These are phyloP conservation scores for Russula foetens DNA, from an alignment of 768 basidiomycete species.

Conservation along the genomic window DNA sequence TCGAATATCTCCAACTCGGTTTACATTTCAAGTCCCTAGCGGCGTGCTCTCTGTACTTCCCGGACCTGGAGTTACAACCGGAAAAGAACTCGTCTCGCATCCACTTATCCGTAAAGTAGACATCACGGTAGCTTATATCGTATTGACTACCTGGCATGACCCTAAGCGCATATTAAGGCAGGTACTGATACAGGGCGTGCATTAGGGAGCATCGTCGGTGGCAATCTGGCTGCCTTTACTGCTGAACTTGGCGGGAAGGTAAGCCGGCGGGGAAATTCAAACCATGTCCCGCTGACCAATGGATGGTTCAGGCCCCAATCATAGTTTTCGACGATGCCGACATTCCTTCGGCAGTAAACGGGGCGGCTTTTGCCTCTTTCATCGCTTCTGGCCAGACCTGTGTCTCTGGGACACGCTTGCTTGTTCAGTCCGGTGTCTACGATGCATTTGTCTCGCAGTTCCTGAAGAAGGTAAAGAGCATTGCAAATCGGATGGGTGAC, in stretches of 20 bases:
- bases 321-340: slow-evolving; percentile 76
- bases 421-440: slow-evolving; percentile 64
- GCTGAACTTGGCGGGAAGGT: slow-evolving; percentile 87
- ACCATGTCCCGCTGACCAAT: not conserved
- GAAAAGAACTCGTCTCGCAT: slow-evolving; percentile 56
- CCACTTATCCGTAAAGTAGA: slow-evolving; percentile 73
- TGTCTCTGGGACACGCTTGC: slow-evolving; percentile 81
- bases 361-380: slow-evolving; percentile 76
- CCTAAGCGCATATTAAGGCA: slow-evolving; percentile 37
- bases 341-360: slow-evolving; percentile 66
- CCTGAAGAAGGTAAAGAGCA: slow-evolving; percentile 52
- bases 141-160: not conserved
- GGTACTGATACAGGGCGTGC: slow-evolving; percentile 72
- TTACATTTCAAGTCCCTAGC: slow-evolving; percentile 48
- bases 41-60: slow-evolving; percentile 70
- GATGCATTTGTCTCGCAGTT: slow-evolving; percentile 57
- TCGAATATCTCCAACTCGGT: not conserved
- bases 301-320: slow-evolving; percentile 55
- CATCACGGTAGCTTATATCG: slow-evolving; percentile 50
- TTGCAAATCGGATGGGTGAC: slow-evolving; percentile 65
- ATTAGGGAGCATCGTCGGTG: slow-evolving; percentile 64
- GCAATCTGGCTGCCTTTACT: slow-evolving; percentile 66
- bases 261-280: not conserved
- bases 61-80: slow-evolving; percentile 59
- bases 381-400: slow-evolving; percentile 87